These are phyloP conservation scores for Gloeophyllum trabeum DNA, from an alignment of 768 basidiomycete genomes.

Conservation along the genomic window DNA sequence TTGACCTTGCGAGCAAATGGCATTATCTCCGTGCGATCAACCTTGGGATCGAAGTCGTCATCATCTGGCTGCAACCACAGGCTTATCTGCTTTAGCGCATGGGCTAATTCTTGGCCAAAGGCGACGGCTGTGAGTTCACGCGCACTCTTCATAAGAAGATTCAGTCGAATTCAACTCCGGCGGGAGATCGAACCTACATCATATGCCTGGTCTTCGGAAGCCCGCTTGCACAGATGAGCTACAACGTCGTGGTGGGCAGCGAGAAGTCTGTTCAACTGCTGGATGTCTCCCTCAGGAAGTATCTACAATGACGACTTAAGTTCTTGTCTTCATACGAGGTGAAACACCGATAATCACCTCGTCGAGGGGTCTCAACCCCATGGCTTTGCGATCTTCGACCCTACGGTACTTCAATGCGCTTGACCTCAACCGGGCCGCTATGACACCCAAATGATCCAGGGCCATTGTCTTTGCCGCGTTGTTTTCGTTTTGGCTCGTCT, in stretches of 20 bases:
- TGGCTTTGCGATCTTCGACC: constrained; percentile 18
- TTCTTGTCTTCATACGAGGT: neutral
- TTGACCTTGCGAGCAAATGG: constrained; percentile 49
- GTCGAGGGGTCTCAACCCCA: constrained; percentile 52
- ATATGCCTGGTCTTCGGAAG: constrained; percentile 72
- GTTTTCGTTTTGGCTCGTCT: constrained; percentile 54
- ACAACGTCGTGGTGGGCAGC: constrained; percentile 54
- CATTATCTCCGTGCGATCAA: constrained; percentile 21
- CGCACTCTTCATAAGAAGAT: constrained; percentile 47
- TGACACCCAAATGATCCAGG: constrained; percentile 88
- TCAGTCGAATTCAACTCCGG: neutral
- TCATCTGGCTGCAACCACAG: constrained; percentile 31
- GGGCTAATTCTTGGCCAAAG: constrained; percentile 78
- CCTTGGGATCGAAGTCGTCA: constrained; percentile 21
- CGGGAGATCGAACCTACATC: constrained; percentile 38
- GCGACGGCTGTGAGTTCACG: constrained; percentile 70
- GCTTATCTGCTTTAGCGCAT: constrained; percentile 48
- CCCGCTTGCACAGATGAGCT: constrained; percentile 54
- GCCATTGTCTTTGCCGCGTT: constrained; percentile 86
- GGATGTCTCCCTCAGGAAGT: constrained; percentile 33
- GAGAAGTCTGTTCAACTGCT: constrained; percentile 48
- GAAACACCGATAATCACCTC: constrained; percentile 36
- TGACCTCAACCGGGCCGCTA: constrained; percentile 71
- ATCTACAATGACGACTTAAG: constrained; percentile 28
- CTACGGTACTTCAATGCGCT: constrained; percentile 37